These are phyloP conservation scores for Oligophagozyma castellii DNA, from an alignment of 1,139 yeast species.

Conservation along the genomic window DNA sequence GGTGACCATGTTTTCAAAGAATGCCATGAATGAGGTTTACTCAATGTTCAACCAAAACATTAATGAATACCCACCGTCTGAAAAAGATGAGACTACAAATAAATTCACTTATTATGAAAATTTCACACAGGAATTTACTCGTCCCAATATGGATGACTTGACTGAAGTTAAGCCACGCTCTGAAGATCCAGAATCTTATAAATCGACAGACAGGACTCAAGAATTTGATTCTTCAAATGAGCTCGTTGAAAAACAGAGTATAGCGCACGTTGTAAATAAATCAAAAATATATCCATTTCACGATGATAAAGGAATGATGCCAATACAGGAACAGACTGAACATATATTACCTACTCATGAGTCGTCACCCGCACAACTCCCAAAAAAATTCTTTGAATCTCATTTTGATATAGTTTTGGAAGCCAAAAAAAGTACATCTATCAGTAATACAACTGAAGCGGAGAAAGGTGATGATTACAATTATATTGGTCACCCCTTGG, in stretches of 20 bases:
- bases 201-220: no score
- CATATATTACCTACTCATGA: conserved; percentile 5
- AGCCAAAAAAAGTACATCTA: conserved; percentile 1
- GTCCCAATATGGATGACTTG: conserved; percentile 23
- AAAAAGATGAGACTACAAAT: conserved; percentile 23
- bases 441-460: no score
- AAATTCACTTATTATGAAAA: conserved; percentile 25
- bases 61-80: conserved; percentile 11
- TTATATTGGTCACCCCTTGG: conserved; percentile 15
- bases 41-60: conserved; percentile 54
- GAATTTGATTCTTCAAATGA: conserved; percentile 4
- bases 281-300: not conserved
- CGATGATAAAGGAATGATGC: conserved; percentile 15
- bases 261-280: not conserved
- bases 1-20: conserved; percentile 59
- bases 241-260: conserved; percentile 3
- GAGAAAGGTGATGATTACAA: not conserved
- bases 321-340: conserved; percentile 18
- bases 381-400: no score
- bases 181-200: no score
- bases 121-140: conserved; percentile 27
- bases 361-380: conserved; percentile 20
- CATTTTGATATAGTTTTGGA: conserved; percentile 3
- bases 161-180: conserved; percentile 25
- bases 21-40: conserved; percentile 63